Evolutionary conservation across 306 rosid genomes (phyloP).

Genomic region (Prinsepia uniflora): DNA sequence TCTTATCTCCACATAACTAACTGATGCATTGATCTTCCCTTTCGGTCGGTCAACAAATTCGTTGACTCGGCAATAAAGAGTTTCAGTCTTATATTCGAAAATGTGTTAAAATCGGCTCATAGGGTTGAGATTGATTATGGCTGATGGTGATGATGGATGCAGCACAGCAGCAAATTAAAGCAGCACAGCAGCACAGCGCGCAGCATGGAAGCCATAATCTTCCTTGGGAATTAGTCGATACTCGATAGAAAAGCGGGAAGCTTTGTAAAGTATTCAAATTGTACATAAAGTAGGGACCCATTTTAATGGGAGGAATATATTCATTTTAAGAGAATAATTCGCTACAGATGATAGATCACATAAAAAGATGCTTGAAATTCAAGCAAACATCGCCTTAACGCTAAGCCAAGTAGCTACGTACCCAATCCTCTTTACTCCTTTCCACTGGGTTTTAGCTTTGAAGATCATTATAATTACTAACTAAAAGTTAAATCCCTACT

Average conservation of each 20-base stretch:
- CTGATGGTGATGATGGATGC: neutral
- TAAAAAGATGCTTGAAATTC: slow-evolving; percentile 91
- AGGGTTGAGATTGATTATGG: too few species aligned
- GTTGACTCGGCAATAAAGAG: too few species aligned
- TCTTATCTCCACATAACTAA: too few species aligned
- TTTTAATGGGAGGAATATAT: slow-evolving; percentile 59
- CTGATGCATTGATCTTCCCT: neutral
- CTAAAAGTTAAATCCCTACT: slow-evolving; percentile 51
- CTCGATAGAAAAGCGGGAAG: slow-evolving; percentile 35
- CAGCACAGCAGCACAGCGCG: too few species aligned
- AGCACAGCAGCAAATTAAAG: neutral
- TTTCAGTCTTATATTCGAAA: too few species aligned
- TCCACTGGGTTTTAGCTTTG: slow-evolving; percentile 43
- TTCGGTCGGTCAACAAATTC: neutral
- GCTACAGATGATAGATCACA: slow-evolving; percentile 33
- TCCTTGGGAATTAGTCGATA: neutral
- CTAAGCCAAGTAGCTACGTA: slow-evolving; percentile 32
- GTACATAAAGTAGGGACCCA: slow-evolving; percentile 59
- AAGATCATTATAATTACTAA: slow-evolving; percentile 24
- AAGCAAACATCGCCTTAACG: slow-evolving; percentile 86
- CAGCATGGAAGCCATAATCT: neutral
- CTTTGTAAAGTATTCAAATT: slow-evolving; percentile 37
- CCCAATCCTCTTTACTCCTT: slow-evolving; percentile 40
- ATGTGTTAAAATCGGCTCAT: too few species aligned
- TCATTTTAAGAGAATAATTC: slow-evolving; percentile 76